phyloP scores from a whole-genome alignment of 2,329 filamentous ascomycete genomes.

The Apiospora malaysiana region DNA sequence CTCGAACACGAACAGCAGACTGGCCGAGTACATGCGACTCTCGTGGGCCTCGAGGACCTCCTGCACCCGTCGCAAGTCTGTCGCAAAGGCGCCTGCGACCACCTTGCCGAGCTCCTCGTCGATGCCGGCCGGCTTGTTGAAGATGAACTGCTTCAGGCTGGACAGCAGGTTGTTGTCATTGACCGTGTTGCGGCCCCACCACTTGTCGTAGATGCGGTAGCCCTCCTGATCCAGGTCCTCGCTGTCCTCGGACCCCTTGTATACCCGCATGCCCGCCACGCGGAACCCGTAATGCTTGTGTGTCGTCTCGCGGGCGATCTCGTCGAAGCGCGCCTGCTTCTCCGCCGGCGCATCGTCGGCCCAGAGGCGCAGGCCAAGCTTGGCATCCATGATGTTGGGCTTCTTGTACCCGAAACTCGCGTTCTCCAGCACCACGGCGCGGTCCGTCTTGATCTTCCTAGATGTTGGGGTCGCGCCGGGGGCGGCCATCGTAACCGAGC shows the following conservation, averaged over 20 bases:
- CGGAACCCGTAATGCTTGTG: conserved; percentile 66
- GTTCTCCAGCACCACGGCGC: conserved; percentile 86
- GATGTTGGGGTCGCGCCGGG: background rate
- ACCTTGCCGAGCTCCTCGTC: conserved; percentile 62
- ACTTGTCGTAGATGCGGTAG: conserved; percentile 67
- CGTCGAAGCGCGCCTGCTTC: conserved; percentile 66
- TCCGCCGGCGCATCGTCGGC: conserved; percentile 71
- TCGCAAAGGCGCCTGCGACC: conserved; percentile 59
- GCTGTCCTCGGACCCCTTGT: conserved; percentile 59
- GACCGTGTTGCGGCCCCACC: conserved; percentile 62
- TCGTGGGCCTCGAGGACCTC: conserved; percentile 60
- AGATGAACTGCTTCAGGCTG: conserved; percentile 63
- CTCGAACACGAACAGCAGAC: conserved; percentile 68
- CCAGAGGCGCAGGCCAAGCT: conserved; percentile 87
- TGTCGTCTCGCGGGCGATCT: conserved; percentile 64
- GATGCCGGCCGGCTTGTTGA: conserved; percentile 63
- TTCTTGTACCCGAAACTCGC: conserved; percentile 78
- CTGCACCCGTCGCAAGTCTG: conserved; percentile 59
- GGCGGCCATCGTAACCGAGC: conserved; percentile 34
- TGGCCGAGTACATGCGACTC: conserved; percentile 69
- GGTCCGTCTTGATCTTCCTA: conserved; percentile 72
- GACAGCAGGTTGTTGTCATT: conserved; percentile 60
- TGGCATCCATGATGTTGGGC: conserved; percentile 92
- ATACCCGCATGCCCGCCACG: conserved; percentile 70
- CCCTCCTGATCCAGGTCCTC: conserved; percentile 58